Evolutionary conservation across 306 rosid species (phyloP).

Genomic region (Cucurbita pepo): DNA sequence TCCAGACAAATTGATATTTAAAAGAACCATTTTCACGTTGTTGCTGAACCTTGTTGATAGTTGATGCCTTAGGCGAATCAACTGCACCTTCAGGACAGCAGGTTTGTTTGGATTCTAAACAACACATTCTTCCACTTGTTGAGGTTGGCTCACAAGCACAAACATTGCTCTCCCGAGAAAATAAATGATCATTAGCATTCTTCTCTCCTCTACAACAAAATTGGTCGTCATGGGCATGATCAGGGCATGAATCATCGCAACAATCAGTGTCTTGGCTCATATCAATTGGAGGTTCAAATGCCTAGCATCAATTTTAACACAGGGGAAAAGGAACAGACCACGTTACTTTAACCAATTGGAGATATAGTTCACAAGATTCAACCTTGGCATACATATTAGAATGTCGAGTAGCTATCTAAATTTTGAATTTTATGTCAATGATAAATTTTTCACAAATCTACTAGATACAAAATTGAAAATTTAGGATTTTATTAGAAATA

Average conservation of each 20-base stretch:
- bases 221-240: slow-evolving; percentile 17
- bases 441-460: too few relatives aligned
- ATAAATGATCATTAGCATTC: slow-evolving; percentile 19
- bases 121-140: slow-evolving; percentile 23
- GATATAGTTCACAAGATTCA: not conserved
- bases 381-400: not conserved
- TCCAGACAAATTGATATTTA: not conserved
- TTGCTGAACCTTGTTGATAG: slow-evolving; percentile 37
- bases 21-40: not conserved
- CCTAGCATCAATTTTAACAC: slow-evolving; percentile 25
- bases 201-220: slow-evolving; percentile 25
- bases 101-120: slow-evolving; percentile 26
- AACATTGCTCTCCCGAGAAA: slow-evolving; percentile 22
- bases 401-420: too few relatives aligned
- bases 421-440: too few relatives aligned
- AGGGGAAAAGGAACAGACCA: not conserved
- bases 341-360: slow-evolving; percentile 8
- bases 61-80: slow-evolving; percentile 10
- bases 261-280: slow-evolving; percentile 52
- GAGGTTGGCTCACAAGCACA: slow-evolving; percentile 32
- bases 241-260: slow-evolving; percentile 28
- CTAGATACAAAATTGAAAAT: too few relatives aligned
- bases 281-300: slow-evolving; percentile 92
- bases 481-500: too few relatives aligned
- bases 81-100: slow-evolving; percentile 27